Conservation (phyloP, 2,329 filamentous ascomycete species). For the Penicillium aurantiogriseum region DNA sequence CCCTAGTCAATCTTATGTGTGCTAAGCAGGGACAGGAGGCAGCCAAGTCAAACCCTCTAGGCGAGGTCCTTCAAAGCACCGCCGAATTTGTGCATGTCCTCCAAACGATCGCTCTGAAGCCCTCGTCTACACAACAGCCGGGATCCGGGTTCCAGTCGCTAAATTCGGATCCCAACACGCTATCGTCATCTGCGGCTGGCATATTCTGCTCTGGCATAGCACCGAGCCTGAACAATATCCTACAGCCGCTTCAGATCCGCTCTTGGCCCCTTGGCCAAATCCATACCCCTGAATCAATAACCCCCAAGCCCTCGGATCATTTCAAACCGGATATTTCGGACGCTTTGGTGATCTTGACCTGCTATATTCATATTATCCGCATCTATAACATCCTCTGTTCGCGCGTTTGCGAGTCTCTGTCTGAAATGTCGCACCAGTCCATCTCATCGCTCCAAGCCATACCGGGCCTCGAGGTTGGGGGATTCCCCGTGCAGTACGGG, state of each 20-base stretch:
- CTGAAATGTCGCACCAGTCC: background rate
- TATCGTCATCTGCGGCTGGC: background rate
- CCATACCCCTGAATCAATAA: background rate
- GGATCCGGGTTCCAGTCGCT: background rate
- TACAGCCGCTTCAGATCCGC: background rate
- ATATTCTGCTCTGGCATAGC: background rate
- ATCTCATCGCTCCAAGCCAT: background rate
- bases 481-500: constrained; percentile 1
- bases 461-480: background rate
- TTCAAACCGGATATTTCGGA: background rate
- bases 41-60: too few species aligned
- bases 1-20: too few species aligned
- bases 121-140: background rate
- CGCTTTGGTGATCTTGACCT: background rate
- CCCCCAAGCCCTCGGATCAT: background rate
- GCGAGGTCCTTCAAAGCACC: too few species aligned
- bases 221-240: background rate
- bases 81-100: too few species aligned
- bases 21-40: too few species aligned
- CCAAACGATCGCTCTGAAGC: too few species aligned
- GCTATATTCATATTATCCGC: constrained; percentile 1
- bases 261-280: background rate
- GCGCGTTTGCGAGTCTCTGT: background rate
- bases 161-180: background rate
- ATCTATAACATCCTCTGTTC: background rate